Evolutionary conservation across 148 eudicot species (phyloP).

Genomic region (Bassia scoparia): DNA sequence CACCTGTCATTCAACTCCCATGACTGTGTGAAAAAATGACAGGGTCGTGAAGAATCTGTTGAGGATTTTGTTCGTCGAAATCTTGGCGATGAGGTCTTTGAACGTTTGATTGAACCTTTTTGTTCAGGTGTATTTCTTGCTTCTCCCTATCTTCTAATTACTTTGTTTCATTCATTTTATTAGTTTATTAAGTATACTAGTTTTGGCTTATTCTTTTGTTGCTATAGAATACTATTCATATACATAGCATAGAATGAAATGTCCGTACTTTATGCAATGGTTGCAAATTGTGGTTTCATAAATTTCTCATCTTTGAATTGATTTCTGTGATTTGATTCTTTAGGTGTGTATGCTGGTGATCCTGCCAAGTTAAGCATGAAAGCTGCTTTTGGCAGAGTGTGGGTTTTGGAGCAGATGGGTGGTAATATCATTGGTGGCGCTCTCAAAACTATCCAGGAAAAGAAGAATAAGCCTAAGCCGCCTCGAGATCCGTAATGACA

Average conservation of each 20-base stretch:
- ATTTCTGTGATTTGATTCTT: not conserved
- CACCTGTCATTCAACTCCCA: not conserved
- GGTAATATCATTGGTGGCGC: constrained; percentile 82
- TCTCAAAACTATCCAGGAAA: constrained; percentile 58
- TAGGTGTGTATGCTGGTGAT: constrained; percentile 94
- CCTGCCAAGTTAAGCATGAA: constrained; percentile 86
- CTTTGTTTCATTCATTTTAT: not conserved
- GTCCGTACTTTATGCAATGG: too few relatives aligned
- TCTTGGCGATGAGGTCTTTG: constrained; percentile 83
- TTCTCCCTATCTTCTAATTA: not conserved
- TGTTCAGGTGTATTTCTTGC: constrained; percentile 55
- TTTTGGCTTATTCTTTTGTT: not conserved
- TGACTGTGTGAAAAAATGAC: constrained; percentile 36
- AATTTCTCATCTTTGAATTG: not conserved
- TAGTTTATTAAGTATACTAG: not conserved
- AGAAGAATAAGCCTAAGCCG: constrained; percentile 39
- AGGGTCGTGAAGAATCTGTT: constrained; percentile 81
- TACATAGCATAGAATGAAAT: not conserved
- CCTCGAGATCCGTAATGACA: constrained; percentile 65
- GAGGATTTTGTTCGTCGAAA: constrained; percentile 90
- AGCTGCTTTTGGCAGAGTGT: constrained; percentile 85
- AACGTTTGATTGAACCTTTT: constrained; percentile 86
- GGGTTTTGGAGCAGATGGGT: constrained; percentile 79
- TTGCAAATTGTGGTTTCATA: not conserved
- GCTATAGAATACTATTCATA: not conserved